phyloP scores from a whole-genome alignment of 169 alveolate genomes.

The Plasmodium inui region DNA sequence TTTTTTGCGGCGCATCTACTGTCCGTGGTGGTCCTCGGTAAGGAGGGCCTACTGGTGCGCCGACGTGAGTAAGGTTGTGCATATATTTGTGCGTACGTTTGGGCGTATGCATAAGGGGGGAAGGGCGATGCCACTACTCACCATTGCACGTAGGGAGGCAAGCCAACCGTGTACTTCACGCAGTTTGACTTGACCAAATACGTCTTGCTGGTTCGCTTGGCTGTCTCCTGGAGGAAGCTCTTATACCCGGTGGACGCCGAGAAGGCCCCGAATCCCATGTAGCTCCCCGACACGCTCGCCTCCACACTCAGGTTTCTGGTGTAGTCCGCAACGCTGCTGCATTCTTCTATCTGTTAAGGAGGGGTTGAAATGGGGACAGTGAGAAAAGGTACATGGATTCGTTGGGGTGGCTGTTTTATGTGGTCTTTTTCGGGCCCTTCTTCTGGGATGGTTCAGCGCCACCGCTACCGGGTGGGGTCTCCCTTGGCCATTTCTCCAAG shows the following conservation, averaged over 20 bases:
- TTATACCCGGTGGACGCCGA: conserved; percentile 87
- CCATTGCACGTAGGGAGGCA: conserved; percentile 77
- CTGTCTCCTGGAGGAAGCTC: conserved; percentile 77
- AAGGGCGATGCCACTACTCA: background rate
- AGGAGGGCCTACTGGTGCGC: background rate
- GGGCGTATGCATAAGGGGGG: background rate
- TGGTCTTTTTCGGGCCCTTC: background rate
- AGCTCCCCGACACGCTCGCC: conserved; percentile 82
- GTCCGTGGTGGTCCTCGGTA: background rate
- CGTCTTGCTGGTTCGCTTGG: conserved; percentile 77
- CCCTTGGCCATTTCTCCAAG: background rate
- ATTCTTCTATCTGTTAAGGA: conserved; percentile 39
- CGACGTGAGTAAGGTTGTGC: background rate
- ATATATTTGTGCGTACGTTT: background rate
- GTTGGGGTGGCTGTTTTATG: background rate
- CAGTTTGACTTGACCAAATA: conserved; percentile 87
- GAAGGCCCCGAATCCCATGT: conserved; percentile 80
- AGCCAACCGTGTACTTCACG: conserved; percentile 87
- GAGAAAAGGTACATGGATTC: background rate
- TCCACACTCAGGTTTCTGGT: conserved; percentile 83
- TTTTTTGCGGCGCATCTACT: background rate
- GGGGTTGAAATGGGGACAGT: background rate
- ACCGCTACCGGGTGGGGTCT: background rate
- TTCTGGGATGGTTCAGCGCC: background rate
- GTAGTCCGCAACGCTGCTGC: conserved; percentile 79